Base-by-base conservation (phyloP, 106 monocot genomes). In the Vanilla planifolia region DNA sequence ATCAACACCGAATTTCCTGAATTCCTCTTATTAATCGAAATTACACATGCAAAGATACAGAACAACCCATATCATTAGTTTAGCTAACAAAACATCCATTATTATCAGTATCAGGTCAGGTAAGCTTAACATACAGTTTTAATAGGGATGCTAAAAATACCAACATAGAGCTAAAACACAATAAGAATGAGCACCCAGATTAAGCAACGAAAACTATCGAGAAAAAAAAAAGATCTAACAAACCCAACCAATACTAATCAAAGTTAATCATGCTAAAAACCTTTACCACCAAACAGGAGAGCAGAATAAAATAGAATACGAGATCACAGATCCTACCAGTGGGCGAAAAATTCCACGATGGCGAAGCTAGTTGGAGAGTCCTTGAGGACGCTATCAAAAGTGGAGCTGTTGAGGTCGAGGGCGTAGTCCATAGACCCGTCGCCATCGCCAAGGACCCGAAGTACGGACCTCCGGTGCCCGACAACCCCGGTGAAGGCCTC, bases 271-370 rank as follows among this genome's bases (percentile, higher is more conserved):
- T 48, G 9, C 21, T 21, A 7, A 6, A 48, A 21, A 0, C 47
- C 15, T 2, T 51, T 27, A 6, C 51, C 24, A 51, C 11, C 32
- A 33, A 55, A 55, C 53, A 48, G 8, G n/a, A n/a, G n/a, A n/a
- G 10, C 61, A 25, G 28, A 45, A 19, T n/a, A 29, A 63, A 32
- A 3, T 37, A 17, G 24, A 55, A 3, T 13, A 43, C 15, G 28
- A 32, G 15, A 33, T 33, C 22, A 36, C 0, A 33, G 22, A 13
- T 4, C 62, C 27, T 58, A 95, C 95, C 95, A 96, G 71, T 87
- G 73, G 19, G 95, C 95, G 62, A 87, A 96, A 79, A 96, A 96
- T 81, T 96, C 90, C 65, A 96, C 90, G 56, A 90, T 51, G 36
- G 90, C 84, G 34, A 81, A 90, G 19, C 70, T 56, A 19, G 80